Conservation (phyloP, 371 early-diverging fungal species). For the Rhizopus sp. region DNA sequence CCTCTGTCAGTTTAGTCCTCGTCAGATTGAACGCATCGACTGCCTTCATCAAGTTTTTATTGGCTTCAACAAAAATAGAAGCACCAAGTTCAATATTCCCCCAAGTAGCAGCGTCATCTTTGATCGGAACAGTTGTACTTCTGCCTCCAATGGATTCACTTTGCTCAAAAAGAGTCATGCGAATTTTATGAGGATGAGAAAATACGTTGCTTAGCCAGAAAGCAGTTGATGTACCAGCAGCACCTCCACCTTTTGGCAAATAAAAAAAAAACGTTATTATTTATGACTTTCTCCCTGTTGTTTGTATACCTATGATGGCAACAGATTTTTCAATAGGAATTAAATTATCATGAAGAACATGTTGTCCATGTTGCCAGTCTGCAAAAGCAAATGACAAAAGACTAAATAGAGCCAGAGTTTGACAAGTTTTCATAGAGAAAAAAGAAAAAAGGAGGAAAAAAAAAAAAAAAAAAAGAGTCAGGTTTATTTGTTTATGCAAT, state of each 20-base stretch:
- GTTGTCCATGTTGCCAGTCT: neutral
- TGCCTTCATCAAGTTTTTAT: slow-evolving; percentile 56
- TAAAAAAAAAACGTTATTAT: neutral
- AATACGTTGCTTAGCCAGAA: slow-evolving; percentile 56
- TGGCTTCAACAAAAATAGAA: slow-evolving; percentile 63
- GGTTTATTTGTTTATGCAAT: neutral
- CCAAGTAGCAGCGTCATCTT: slow-evolving; percentile 30
- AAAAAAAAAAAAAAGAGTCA: too few relatives aligned
- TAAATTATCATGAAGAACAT: slow-evolving; percentile 7
- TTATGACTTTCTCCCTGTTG: neutral
- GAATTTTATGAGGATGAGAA: slow-evolving; percentile 24
- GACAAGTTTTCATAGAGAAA: neutral
- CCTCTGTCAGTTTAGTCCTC: slow-evolving; percentile 19
- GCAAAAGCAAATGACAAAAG: neutral
- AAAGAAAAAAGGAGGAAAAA: neutral
- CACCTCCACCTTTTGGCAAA: slow-evolving; percentile 55
- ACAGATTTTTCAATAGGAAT: slow-evolving; percentile 17
- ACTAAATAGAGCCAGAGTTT: too few relatives aligned
- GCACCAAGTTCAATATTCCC: slow-evolving; percentile 60
- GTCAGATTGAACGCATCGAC: slow-evolving; percentile 56
- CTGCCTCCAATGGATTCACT: slow-evolving; percentile 58
- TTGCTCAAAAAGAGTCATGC: slow-evolving; percentile 56
- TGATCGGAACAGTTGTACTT: slow-evolving; percentile 44
- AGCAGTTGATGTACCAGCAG: slow-evolving; percentile 63
- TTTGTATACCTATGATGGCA: slow-evolving; percentile 27